Conservation (phyloP, 805 yeast genomes). For the Komagataella pseudopastoris region DNA sequence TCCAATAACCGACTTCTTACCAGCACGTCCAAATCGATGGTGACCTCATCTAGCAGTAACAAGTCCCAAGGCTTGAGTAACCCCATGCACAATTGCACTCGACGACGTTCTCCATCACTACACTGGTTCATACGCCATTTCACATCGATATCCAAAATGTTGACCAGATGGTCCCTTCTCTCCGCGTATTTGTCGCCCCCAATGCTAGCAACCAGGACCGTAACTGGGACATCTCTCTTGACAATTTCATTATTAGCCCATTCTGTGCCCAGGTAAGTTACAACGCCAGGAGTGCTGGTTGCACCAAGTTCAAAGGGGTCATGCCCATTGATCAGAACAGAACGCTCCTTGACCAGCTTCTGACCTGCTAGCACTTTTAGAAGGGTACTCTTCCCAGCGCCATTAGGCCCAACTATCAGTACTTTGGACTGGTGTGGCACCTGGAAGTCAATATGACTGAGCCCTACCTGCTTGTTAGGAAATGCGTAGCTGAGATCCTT, state of each 20-base stretch:
- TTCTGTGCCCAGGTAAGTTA: constrained; percentile 86
- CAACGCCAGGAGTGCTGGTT: constrained; percentile 8
- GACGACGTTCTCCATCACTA: constrained; percentile 89
- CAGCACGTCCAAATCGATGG: constrained; percentile 90
- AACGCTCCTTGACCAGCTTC: constrained; percentile 65
- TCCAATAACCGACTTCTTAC: constrained; percentile 65
- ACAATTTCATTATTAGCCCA: constrained; percentile 93
- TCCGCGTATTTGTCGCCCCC: constrained; percentile 66
- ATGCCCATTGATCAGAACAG: constrained; percentile 58
- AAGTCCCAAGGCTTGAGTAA: constrained; percentile 82
- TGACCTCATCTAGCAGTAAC: constrained; percentile 86
- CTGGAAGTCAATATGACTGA: constrained; percentile 45
- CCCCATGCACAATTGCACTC: constrained; percentile 94
- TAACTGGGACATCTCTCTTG: constrained; percentile 82
- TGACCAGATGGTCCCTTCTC: constrained; percentile 63
- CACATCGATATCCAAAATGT: constrained; percentile 73
- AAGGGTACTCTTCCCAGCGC: constrained; percentile 93
- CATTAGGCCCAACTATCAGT: constrained; percentile 83
- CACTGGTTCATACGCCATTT: constrained; percentile 87
- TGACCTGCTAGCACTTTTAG: constrained; percentile 83
- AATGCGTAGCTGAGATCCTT: constrained; percentile 57
- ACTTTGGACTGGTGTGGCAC: constrained; percentile 67
- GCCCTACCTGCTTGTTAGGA: constrained; percentile 46
- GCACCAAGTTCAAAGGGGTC: constrained; percentile 55
- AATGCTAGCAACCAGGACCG: constrained; percentile 61